Base-by-base conservation (phyloP, 2,329 filamentous ascomycete genomes). In the Cordyceps fumosorosea region DNA sequence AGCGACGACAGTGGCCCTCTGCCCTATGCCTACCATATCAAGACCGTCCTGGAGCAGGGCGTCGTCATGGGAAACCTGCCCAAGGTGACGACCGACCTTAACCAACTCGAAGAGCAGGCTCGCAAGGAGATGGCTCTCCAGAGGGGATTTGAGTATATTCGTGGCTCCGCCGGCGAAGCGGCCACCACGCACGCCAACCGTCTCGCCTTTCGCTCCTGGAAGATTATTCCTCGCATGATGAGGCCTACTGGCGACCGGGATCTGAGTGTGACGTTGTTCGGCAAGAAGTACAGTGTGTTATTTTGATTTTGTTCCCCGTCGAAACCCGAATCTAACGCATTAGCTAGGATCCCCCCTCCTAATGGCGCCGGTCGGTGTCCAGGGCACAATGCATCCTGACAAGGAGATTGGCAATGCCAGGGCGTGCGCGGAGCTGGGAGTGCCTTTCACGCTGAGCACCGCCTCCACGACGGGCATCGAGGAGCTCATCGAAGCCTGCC, bases 361-460 rank as follows among this genome's bases (percentile, higher is more conserved):
- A 2, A 81, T 88, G 69, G 88, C 87, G 1, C 89, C 89, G 0
- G 79, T 91, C 1, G 89, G 89, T 0, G 86, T 90, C 0, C 87
- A 91, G 67, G 77, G 77, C 2, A 84, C 89, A 37, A 86, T 89
- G 69, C 87, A 92, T 66, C 70, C 76, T 0, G 84, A 89, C 66
- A 84, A 79, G 16, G 89, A 92, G 68, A 77, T 80, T 1, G 88
- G 85, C 0, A 80, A 85, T 0, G 86, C 88, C 0, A 74, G 78
- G n/a, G 86, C 84, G 0, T 89, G 85, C 63, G 78, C 80, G 3
- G 79, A 84, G 16, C 75, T 86, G 1, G 77, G 80, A 1, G 78
- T 91, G 0, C 88, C 89, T 0, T 90, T 86, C 72, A 85, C 85
- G 58, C 76, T 90, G 55, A 87, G 82, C 64, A 90, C 88, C 1